phyloP scores from a whole-genome alignment of 2,329 filamentous ascomycete species.

The Diplocarpon rosae region DNA sequence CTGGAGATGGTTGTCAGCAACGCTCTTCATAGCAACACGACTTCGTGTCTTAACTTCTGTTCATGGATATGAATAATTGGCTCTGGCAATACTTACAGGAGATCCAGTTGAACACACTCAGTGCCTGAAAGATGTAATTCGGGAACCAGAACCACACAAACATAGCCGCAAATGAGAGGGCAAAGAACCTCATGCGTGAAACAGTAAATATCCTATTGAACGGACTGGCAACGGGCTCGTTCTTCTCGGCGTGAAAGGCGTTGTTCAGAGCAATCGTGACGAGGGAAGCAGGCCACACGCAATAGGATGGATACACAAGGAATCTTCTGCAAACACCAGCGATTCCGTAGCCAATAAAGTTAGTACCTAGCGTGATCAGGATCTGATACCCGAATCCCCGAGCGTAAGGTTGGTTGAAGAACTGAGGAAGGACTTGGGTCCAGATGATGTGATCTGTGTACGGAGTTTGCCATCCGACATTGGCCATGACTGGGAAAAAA shows the following conservation, averaged over 20 bases:
- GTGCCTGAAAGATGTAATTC: conserved; percentile 36
- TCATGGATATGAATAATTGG: too few species aligned
- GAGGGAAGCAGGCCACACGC: conserved; percentile 40
- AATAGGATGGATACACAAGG: conserved; percentile 40
- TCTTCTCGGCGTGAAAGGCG: conserved; percentile 32
- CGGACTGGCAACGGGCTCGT: conserved; percentile 29
- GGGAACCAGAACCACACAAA: conserved; percentile 43
- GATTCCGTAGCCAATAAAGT: conserved; percentile 45
- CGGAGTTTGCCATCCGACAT: conserved; percentile 35
- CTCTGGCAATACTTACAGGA: conserved; percentile 24
- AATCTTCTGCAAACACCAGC: conserved; percentile 40
- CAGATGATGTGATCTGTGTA: conserved; percentile 41
- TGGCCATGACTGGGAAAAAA: conserved; percentile 35
- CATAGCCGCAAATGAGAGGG: conserved; percentile 34
- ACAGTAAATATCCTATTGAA: conserved; percentile 32
- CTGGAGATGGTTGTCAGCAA: background rate
- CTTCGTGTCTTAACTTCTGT: too few species aligned
- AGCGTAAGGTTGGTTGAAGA: conserved; percentile 41
- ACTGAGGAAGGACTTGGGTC: conserved; percentile 38
- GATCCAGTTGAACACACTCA: conserved; percentile 41
- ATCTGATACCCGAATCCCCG: conserved; percentile 39
- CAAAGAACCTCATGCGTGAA: conserved; percentile 37
- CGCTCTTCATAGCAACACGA: background rate
- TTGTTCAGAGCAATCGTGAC: conserved; percentile 37
- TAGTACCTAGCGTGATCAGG: conserved; percentile 38